Percentiles rank a stretch among this genome's conserved stretches.
Conservation (phyloP, 148 eudicot genomes). For the Amaranthus hypochondriacus region DNA sequence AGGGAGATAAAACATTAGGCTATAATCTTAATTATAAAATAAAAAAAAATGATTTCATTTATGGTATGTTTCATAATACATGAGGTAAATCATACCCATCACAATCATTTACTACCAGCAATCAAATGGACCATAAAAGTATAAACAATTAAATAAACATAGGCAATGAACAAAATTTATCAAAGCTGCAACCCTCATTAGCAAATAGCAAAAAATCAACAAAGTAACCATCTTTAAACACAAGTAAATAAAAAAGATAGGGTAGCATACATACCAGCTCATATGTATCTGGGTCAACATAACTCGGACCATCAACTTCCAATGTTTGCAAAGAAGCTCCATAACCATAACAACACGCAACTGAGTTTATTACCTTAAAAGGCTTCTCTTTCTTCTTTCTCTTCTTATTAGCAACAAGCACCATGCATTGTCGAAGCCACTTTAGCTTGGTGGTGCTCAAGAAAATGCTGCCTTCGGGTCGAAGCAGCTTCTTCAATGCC, state of each 20-base stretch:
- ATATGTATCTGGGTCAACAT: constrained; percentile 66
- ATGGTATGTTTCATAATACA: no score
- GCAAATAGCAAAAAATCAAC: not conserved
- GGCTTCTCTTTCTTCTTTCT: constrained; percentile 43
- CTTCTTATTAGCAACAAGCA: constrained; percentile 34
- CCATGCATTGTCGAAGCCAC: constrained; percentile 42
- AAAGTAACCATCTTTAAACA: not conserved
- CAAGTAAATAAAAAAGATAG: not conserved
- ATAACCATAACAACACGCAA: constrained; percentile 74
- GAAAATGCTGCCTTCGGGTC: constrained; percentile 63
- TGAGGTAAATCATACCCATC: no score
- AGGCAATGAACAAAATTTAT: not conserved
- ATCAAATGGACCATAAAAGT: no score
- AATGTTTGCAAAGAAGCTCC: constrained; percentile 83
- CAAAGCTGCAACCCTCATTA: not conserved
- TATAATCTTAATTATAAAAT: no score
- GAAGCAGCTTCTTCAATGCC: constrained; percentile 68
- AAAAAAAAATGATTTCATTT: no score
- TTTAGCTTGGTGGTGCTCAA: constrained; percentile 49
- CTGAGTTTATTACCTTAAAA: constrained; percentile 23
- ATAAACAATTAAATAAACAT: no score
- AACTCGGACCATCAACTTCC: constrained; percentile 81
- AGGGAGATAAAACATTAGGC: no score
- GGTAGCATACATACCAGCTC: constrained; percentile 40
- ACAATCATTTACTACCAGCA: no score